These are phyloP conservation scores for Arthrobotrys entomopaga DNA, from an alignment of 2,329 filamentous ascomycete species.

Conservation along the genomic window DNA sequence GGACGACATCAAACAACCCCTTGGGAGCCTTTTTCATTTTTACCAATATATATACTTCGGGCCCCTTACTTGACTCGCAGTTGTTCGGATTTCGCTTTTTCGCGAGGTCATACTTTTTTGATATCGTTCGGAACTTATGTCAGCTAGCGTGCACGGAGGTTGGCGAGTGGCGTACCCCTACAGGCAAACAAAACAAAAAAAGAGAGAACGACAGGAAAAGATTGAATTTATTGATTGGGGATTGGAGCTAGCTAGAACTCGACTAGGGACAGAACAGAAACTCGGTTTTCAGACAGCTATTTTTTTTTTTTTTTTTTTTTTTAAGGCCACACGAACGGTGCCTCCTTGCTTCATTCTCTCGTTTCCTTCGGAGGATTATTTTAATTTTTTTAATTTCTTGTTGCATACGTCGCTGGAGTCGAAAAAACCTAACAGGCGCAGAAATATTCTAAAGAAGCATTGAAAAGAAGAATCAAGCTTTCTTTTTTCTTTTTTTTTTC, in stretches of 20 bases:
- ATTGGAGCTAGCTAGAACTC: neutral
- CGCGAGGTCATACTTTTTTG: slow-evolving; percentile 51
- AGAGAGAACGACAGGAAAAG: slow-evolving; percentile 8
- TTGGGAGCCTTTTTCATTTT: slow-evolving; percentile 7
- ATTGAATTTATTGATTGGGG: no score
- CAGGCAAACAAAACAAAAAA: no score
- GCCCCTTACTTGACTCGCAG: neutral
- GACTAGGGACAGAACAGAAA: neutral
- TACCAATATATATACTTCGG: neutral
- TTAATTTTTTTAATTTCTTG: neutral
- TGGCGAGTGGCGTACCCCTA: slow-evolving; percentile 45
- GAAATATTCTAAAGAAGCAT: neutral
- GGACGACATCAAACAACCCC: slow-evolving; percentile 3
- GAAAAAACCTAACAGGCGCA: neutral
- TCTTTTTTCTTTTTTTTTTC: neutral
- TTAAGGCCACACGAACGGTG: no score
- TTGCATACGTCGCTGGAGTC: neutral
- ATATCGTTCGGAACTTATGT: slow-evolving; percentile 49
- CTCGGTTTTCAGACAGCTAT: slow-evolving; percentile 3
- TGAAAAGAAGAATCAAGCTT: neutral
- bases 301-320: neutral
- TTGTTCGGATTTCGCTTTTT: slow-evolving; percentile 13
- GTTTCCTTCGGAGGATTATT: slow-evolving; percentile 17
- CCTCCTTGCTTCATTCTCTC: neutral
- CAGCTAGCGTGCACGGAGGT: slow-evolving; percentile 54